Base-by-base conservation (phyloP, 352 stramenopile genomes). In the Globisporangium perplexum region DNA sequence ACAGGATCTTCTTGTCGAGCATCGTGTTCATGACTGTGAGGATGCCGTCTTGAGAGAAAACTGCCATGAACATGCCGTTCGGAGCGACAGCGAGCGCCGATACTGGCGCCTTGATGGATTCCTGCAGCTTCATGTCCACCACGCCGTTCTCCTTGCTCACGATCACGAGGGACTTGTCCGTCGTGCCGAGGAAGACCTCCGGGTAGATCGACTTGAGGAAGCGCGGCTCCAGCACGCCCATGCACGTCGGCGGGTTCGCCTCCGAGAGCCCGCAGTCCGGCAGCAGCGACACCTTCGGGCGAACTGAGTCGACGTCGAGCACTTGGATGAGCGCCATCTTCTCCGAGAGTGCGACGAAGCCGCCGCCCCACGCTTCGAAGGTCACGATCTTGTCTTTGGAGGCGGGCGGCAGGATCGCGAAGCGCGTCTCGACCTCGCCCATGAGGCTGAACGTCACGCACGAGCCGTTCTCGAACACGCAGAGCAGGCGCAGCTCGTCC, bases 21-120 rank as follows among this genome's bases (percentile, higher is more conserved):
- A 88, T 95, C n/a, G 93, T 98, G 33, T 94, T 97, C 47, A 98
- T 83, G 20, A 98, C 95, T 4, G 92, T 97, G 24, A 98, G 71
- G 50, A 97, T 88, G 8, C 90, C 93, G 49, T 96, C 83, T 55
- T 96, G 86, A 8, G 91, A 95, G 61, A 98, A 98, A 48, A 96
- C 89, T n/a, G 95, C 93, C 72, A 98, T 87, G 60, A 98, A 98
- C 50, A 95, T 78, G 36, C 94, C 94, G 65, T 98, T 98, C 2
- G 93, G 93, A 20, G 93, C 93, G 65, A 98, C 94, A 0, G 84
- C 77, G 59, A 98, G 96, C 35, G 82, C 81, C 17, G 94, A 92
- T 65, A 98, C 97, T 18, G 93, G 90, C 42, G 93, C 84, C 28
- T 73, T 71, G 48, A 96, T 78, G 10, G 73, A 83, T 3, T 86